Base-by-base conservation (phyloP, 202 grass and related monocot species). In the Saccharum hybrid region DNA sequence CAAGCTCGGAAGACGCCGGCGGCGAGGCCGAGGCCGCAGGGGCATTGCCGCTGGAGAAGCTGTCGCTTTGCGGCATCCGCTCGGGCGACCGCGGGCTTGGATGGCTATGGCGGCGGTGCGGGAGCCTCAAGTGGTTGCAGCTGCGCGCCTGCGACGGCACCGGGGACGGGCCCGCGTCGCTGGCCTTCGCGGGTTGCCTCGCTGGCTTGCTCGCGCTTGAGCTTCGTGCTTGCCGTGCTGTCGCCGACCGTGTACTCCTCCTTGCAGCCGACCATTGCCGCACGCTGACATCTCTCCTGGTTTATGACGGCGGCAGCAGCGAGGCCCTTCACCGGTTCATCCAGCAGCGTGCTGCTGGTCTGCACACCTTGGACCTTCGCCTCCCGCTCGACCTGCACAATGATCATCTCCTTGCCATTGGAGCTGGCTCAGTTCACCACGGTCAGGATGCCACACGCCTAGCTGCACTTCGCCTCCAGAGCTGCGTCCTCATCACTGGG, bases 361-460 rank as follows among this genome's bases (percentile, higher is more conserved):
- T 98, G 45, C 92, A 78, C 23, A 93, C 83, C 52, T 86, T 98
- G 75, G 96, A 98, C 81, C 90, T 98, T 57, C 96, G 96, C 70
- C 92, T 98, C 18, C 92, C 96, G 26, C 92, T 98, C 0, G 96
- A 95, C 86, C 87, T 98, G 60, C 90, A 95, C 83, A 95, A 95
- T 4, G 96, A 93, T 71, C 96, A 98, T 63, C 91, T 98, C 36
- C 80, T 93, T 64, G 92, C 92, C 0, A 90, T 94, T 12, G 92
- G 89, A 0, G 84, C 84, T 1, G 81, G 68, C 37, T 68, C 65
- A 7, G 9, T 19, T 39, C 68, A 75, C 10, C 36, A 37, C 36
- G 36, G 36, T 5, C 36, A 37, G 36, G 45, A 68, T 2, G 7
- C n/a, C 5, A 41, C 41, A 1, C 83, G 66, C 34, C 92, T 97